Conservation (phyloP, 2,329 filamentous ascomycete genomes). For the Talaromyces sp. region DNA sequence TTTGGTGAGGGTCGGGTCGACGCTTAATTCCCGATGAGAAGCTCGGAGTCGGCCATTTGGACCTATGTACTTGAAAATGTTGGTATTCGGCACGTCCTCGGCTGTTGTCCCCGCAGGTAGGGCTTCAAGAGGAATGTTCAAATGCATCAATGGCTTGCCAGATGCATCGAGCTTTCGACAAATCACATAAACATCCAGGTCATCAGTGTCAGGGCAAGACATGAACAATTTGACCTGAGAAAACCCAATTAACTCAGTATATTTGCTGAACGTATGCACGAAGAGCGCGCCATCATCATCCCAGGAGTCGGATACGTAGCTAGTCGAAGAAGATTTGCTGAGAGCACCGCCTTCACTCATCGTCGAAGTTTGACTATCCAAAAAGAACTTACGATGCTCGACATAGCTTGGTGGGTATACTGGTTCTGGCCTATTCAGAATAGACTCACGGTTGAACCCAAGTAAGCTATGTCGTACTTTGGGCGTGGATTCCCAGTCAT, state of each 20-base stretch:
- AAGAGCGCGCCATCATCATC: slow-evolving; percentile 33
- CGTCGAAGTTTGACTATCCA: background rate
- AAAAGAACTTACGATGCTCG: background rate
- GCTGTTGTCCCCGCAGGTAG: background rate
- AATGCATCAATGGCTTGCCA: background rate
- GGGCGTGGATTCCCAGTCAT: slow-evolving; percentile 42
- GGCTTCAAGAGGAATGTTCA: background rate
- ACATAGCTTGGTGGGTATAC: slow-evolving; percentile 25
- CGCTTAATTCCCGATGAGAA: background rate
- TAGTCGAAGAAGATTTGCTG: background rate
- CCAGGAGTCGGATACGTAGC: slow-evolving; percentile 11
- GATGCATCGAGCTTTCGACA: background rate
- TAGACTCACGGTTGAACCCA: slow-evolving; percentile 26
- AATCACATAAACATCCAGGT: background rate
- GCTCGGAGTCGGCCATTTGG: background rate
- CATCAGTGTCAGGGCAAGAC: slow-evolving; percentile 17
- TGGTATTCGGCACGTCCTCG: background rate
- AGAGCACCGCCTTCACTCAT: background rate
- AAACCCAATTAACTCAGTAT: slow-evolving; percentile 36
- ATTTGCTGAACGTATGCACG: slow-evolving; percentile 30
- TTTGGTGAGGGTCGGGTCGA: background rate
- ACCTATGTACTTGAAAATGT: background rate
- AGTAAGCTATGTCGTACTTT: slow-evolving; percentile 36
- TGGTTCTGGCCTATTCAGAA: slow-evolving; percentile 23
- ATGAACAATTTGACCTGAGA: slow-evolving; percentile 42